Evolutionary conservation across 1,139 yeast genomes (phyloP).

Genomic region (Candida frijolesensis): DNA sequence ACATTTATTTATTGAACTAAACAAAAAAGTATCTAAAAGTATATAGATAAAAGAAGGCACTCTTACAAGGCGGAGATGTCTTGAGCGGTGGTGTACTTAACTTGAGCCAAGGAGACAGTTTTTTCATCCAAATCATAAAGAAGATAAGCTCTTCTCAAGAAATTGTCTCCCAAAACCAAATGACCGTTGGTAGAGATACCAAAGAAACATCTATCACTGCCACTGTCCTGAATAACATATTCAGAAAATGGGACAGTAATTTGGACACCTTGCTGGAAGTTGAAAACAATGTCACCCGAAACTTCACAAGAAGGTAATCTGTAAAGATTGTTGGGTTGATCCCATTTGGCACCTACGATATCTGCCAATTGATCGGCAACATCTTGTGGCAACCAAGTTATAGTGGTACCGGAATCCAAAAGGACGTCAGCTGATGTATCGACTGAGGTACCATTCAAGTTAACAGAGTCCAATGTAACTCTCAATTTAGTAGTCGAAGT

Average conservation of each 20-base stretch:
- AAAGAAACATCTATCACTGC: slow-evolving; percentile 10
- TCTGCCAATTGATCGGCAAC: slow-evolving; percentile 16
- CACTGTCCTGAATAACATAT: slow-evolving; percentile 16
- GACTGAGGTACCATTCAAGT: slow-evolving; percentile 4
- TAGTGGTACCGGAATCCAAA: slow-evolving; percentile 33
- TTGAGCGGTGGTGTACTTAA: slow-evolving; percentile 18
- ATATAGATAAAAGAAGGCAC: neutral
- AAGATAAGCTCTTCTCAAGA: slow-evolving; percentile 33
- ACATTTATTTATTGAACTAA: neutral
- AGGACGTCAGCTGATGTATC: slow-evolving; percentile 5
- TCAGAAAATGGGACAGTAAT: slow-evolving; percentile 33
- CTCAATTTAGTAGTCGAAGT: slow-evolving; percentile 4
- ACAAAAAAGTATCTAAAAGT: neutral
- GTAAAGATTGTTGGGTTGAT: slow-evolving; percentile 14
- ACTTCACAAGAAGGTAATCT: slow-evolving; percentile 10
- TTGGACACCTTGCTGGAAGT: slow-evolving; percentile 30
- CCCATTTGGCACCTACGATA: slow-evolving; percentile 23
- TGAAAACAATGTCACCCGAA: slow-evolving; percentile 16
- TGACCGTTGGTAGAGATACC: slow-evolving; percentile 9
- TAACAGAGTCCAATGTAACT: neutral
- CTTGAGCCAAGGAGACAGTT: slow-evolving; percentile 29
- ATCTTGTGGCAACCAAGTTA: slow-evolving; percentile 20
- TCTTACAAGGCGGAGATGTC: slow-evolving; percentile 6
- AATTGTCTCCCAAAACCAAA: slow-evolving; percentile 29
- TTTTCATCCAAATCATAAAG: slow-evolving; percentile 30